A percentile compares a stretch with the other conserved stretches of the same genome.
These are phyloP conservation scores for Phaeodactylum tricornutum DNA, from an alignment of 108 stramenopile genomes.

Conservation along the genomic window DNA sequence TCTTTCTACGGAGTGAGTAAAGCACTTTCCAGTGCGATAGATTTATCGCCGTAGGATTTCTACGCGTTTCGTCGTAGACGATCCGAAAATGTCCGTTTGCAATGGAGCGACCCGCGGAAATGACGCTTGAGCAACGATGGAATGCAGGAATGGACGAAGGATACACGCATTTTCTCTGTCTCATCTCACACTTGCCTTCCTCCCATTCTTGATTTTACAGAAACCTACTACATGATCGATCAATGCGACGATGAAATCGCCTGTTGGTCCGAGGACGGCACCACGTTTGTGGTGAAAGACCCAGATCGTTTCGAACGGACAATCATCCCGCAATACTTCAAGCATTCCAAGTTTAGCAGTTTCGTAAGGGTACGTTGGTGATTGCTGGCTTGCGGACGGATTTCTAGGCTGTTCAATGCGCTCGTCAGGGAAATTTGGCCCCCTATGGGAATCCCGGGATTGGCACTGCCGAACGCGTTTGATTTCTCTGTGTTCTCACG, in stretches of 20 bases:
- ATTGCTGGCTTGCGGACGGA: no score
- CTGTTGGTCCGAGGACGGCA: slow-evolving; percentile 72
- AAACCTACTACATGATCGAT: slow-evolving; percentile 83
- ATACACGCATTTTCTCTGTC: background rate
- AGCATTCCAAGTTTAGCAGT: slow-evolving; percentile 84
- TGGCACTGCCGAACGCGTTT: background rate
- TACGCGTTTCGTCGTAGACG: slow-evolving; percentile 8
- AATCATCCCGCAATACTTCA: slow-evolving; percentile 91
- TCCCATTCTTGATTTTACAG: slow-evolving; percentile 17
- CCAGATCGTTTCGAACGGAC: slow-evolving; percentile 51
- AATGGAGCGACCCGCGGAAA: slow-evolving; percentile 2
- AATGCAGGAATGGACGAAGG: background rate
- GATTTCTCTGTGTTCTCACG: background rate
- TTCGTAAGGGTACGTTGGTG: slow-evolving; percentile 54
- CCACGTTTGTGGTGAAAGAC: slow-evolving; percentile 75
- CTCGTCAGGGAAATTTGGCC: no score
- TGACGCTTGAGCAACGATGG: background rate
- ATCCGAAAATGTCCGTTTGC: slow-evolving; percentile 4
- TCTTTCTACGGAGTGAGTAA: slow-evolving; percentile 46
- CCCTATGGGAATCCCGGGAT: no score
- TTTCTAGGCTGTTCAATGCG: no score
- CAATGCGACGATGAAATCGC: slow-evolving; percentile 54
- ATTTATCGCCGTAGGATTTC: slow-evolving; percentile 11
- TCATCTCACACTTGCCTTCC: slow-evolving; percentile 3
- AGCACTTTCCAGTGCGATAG: background rate